Conservation (phyloP, 352 stramenopile species). For the Blastocystis sp. region DNA sequence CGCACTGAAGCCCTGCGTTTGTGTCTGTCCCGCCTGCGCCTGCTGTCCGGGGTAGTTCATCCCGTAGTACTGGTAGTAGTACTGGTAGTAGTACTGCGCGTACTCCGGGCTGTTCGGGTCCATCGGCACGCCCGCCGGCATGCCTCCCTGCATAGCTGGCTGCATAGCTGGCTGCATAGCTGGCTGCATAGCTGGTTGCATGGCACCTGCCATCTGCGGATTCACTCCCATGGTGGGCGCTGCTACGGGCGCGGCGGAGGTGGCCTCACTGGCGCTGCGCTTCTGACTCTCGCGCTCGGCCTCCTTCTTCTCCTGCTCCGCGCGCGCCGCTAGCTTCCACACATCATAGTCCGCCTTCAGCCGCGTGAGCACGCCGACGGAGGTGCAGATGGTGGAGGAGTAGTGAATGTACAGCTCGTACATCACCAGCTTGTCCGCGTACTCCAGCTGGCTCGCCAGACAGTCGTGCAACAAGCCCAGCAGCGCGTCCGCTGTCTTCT, state of each 20-base stretch:
- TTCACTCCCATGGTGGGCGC: background rate
- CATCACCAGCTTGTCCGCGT: conserved; percentile 26
- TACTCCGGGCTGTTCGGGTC: conserved; percentile 66
- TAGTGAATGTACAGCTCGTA: conserved; percentile 60
- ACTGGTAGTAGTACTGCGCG: conserved; percentile 68
- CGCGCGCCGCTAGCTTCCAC: conserved; percentile 49
- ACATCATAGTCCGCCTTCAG: conserved; percentile 61
- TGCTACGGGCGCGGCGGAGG: background rate
- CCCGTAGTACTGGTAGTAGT: conserved; percentile 66
- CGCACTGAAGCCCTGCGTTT: background rate
- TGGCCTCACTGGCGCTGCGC: background rate
- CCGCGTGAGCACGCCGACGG: conserved; percentile 2
- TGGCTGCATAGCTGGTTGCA: background rate
- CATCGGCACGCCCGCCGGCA: conserved; percentile 19
- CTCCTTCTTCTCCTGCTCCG: conserved; percentile 43
- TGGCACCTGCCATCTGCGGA: background rate
- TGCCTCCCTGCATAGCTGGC: background rate
- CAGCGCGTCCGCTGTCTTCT: conserved; percentile 48
- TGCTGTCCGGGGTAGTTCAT: background rate
- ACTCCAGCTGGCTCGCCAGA: background rate
- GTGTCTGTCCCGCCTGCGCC: background rate
- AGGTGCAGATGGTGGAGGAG: conserved; percentile 43
- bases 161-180: no score
- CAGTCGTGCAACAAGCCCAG: conserved; percentile 27
- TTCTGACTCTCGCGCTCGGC: conserved; percentile 39